Evolutionary conservation across 2,329 filamentous ascomycete species (phyloP), one percentile per base, ranked within the genome.

Genomic region (Fusarium sp.): DNA sequence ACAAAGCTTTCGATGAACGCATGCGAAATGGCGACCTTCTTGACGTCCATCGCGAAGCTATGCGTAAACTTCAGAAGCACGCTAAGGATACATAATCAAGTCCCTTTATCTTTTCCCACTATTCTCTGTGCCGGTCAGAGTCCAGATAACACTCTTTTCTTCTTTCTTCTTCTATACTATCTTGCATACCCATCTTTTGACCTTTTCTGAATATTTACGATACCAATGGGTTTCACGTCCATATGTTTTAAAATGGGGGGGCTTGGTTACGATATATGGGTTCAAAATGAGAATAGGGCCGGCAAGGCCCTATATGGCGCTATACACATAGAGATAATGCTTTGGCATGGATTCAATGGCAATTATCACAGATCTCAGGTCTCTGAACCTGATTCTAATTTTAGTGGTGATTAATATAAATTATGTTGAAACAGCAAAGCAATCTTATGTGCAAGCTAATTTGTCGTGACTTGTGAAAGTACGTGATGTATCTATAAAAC

Each of bases 1-100:
- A 92, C 15, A 86, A 86, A 49, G 84, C 84, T 37, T 89, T 93
- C 72, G 91, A 93, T 68, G 88, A 90, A 76, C 85, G 88, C 68
- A 96, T 96, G 91, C 85, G 92, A 54, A 89, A 87, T 17, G 90
- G 90, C 0, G 88, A 91, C 67, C 86, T 97, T 82, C 83, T 92
- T 51, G 90, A 92, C 45, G 85, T 90, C 22, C 94, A 97, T 77
- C 86, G 91, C 20, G 90, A 94, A 67, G 92, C 91, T 1, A 86
- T 97, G 86, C 85, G 91, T 66, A 89, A 85, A 76, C 91, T 97
- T 89, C 94, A 97, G 73, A 79, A 78, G 35, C 70, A 75, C 24
- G 81, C 81, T 2, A 81, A 77, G 68, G 74, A 81, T 40, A 58
- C 30, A 39, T 71, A 57, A 62, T 47, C 22, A 22, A 33, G 13